Evolutionary conservation across 177 flowering plant species (phyloP).

Genomic region (Vitis hybrid): DNA sequence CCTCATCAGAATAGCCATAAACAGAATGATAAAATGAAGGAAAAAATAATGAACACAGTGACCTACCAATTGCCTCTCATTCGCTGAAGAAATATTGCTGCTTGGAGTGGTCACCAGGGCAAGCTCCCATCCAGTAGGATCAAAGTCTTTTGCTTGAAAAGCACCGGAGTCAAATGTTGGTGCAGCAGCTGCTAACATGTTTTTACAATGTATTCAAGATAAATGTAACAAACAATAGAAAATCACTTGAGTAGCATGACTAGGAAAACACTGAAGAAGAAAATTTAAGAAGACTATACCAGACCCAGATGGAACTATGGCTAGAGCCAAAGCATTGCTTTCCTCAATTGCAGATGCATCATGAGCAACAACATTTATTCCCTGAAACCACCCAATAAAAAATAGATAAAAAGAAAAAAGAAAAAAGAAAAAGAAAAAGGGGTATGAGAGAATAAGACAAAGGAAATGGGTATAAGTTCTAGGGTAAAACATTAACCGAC

Average conservation of each 20-base stretch:
- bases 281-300: constrained; percentile 30
- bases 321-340: constrained; percentile 86
- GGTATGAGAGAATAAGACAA: too few relatives aligned
- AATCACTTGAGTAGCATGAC: not conserved
- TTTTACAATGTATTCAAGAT: not conserved
- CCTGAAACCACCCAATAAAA: constrained; percentile 39
- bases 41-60: constrained; percentile 3
- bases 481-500: not conserved
- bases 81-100: constrained; percentile 57
- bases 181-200: constrained; percentile 38
- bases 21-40: not conserved
- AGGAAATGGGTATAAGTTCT: not conserved
- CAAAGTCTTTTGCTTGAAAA: constrained; percentile 54
- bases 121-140: constrained; percentile 98
- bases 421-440: not conserved
- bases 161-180: constrained; percentile 41
- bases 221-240: not conserved
- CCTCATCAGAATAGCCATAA: not conserved
- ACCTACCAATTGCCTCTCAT: constrained; percentile 86
- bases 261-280: not conserved
- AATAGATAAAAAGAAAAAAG: not conserved
- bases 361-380: constrained; percentile 45
- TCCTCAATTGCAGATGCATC: constrained; percentile 86
- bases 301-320: constrained; percentile 74
- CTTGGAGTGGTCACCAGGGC: constrained; percentile 89